Evolutionary conservation across 2,329 filamentous ascomycete species (phyloP).

Genomic region (Ambrosiella xylebori): DNA sequence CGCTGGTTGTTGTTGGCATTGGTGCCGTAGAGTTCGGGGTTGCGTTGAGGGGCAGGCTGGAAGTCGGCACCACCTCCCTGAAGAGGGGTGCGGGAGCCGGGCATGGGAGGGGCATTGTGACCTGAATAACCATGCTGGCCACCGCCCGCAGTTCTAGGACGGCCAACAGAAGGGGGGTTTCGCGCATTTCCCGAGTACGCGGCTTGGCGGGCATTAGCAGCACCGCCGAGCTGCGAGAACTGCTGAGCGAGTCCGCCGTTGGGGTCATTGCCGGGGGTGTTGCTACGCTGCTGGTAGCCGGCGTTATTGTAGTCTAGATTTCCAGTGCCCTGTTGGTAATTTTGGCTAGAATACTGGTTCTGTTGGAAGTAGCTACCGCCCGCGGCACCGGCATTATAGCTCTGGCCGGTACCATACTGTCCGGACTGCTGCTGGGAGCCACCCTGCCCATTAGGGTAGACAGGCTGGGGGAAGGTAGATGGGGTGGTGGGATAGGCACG

Average conservation of each 20-base stretch:
- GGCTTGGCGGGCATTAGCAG: constrained; percentile 45
- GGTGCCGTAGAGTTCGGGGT: constrained; percentile 59
- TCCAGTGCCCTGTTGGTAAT: constrained; percentile 24
- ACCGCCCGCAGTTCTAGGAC: constrained; percentile 70
- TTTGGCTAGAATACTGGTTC: constrained; percentile 25
- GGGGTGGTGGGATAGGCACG: constrained; percentile 73
- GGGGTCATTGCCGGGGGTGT: constrained; percentile 55
- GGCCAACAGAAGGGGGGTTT: constrained; percentile 46
- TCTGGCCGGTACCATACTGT: constrained; percentile 14
- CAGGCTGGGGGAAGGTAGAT: constrained; percentile 88
- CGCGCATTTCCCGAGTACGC: constrained; percentile 44
- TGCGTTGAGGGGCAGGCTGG: constrained; percentile 63
- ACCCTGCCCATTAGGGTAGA: constrained; percentile 36
- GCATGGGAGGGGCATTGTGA: constrained; percentile 52
- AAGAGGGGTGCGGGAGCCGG: constrained; percentile 28
- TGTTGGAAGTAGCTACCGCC: constrained; percentile 41
- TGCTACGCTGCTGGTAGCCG: constrained; percentile 34
- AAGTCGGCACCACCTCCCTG: constrained; percentile 50
- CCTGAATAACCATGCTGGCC: constrained; percentile 44
- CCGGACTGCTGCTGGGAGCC: constrained; percentile 20
- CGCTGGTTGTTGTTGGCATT: constrained; percentile 53
- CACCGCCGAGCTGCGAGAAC: constrained; percentile 74
- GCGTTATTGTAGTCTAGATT: constrained; percentile 31
- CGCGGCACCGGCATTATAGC: background rate
- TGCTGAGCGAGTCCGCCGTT: constrained; percentile 88